These are phyloP conservation scores for Irpex sp. DNA, from an alignment of 1,284 basidiomycete species.

Conservation along the genomic window DNA sequence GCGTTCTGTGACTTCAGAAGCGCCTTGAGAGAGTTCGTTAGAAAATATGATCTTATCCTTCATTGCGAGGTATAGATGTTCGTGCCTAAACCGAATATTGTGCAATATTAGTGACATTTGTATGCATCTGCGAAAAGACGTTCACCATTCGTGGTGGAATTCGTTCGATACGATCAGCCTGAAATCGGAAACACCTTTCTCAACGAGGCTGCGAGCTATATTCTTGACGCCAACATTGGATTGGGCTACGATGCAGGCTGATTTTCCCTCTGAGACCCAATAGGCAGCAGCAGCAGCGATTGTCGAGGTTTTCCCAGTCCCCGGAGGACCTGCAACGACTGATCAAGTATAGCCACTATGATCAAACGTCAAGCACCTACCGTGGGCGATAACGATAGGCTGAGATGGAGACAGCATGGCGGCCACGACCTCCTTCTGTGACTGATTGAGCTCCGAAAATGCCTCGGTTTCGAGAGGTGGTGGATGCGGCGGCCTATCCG, in stretches of 20 bases:
- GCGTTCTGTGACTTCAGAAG: conserved; percentile 13
- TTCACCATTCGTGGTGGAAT: conserved; percentile 42
- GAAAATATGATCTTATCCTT: conserved; percentile 30
- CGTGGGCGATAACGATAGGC: conserved; percentile 9
- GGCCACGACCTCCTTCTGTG: conserved; percentile 6
- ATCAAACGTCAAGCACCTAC: not conserved
- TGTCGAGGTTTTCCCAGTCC: conserved; percentile 29
- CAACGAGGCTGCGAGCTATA: conserved; percentile 35
- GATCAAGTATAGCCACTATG: not conserved
- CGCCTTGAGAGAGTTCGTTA: conserved; percentile 25
- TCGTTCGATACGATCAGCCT: conserved; percentile 43
- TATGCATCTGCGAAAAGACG: no score
- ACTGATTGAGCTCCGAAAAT: conserved; percentile 7
- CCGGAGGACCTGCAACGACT: conserved; percentile 23
- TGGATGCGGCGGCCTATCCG: not conserved
- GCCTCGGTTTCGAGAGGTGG: not conserved
- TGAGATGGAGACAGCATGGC: conserved; percentile 8
- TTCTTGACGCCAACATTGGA: conserved; percentile 44
- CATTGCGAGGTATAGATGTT: conserved; percentile 37
- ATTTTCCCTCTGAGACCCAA: conserved; percentile 8
- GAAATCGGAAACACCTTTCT: conserved; percentile 31
- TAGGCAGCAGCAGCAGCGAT: conserved; percentile 23
- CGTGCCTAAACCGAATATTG: conserved; percentile 34
- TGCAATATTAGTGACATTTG: not conserved
- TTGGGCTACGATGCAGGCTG: conserved; percentile 27